Base-by-base conservation (phyloP, 139 green algal genomes). In the Micractinium sp. region DNA sequence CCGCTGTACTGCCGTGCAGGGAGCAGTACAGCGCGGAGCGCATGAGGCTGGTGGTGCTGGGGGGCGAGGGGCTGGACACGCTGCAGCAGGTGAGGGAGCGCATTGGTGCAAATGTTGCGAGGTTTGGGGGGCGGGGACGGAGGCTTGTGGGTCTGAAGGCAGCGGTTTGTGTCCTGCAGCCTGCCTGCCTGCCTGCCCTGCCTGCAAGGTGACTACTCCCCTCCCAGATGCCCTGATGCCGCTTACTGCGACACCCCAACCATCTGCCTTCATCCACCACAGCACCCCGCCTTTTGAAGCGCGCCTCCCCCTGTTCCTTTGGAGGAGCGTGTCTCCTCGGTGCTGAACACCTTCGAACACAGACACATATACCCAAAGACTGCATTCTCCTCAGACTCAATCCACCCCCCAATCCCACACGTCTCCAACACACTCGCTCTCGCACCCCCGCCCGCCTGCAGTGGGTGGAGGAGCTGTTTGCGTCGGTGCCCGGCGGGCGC, bases 21-120 rank as follows among this genome's bases (percentile, higher is more conserved):
- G 31, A 89, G 75, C 89, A 98, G 61, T 99, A 99, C 94, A 94
- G 91, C 67, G 96, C 98, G 31, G 96, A 97, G 85, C 93, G 96
- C 79, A 99, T 98, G 97, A 91, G 76, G n/a, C 92, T 99, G 87
- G 97, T 96, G n/a, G 87, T 99, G 56, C 89, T 99, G 88, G 98
- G 98, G 0, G 96, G 94, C n/a, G 90, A 99, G 89, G 16, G 84
- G 0, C 90, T 99, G 86, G 96, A 97, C 23, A 81, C 88, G 41
- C 92, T 99, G 90, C 87, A 96, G 91, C 83, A 87, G 83, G 83
- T 47, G 41, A 19, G 67, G 19, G 25, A 0, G 75, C n/a, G n/a
- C n/a, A n/a, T n/a, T n/a, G n/a, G n/a, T n/a, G n/a, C n/a, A n/a
- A n/a, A n/a, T n/a, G n/a, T n/a, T n/a, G n/a, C n/a, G n/a, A n/a